Evolutionary conservation across 495 filamentous ascomycete genomes (phyloP).

Genomic region (Aspergillus taichungensis): DNA sequence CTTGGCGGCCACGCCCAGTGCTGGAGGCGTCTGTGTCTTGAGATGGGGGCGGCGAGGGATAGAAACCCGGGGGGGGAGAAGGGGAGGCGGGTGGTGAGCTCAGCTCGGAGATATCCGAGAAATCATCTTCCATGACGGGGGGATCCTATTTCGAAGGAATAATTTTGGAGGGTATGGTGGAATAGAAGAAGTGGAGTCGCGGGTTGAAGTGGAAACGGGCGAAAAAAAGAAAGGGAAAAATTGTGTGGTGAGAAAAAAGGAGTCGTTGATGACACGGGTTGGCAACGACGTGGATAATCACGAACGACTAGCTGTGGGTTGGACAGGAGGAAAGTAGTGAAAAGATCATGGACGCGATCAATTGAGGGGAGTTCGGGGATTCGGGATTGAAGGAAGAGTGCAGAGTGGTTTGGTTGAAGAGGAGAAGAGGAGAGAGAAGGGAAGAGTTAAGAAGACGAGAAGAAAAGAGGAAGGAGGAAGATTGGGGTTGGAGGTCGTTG

Average conservation of each 20-base stretch:
- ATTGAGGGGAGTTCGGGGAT: no score
- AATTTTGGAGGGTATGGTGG: not conserved
- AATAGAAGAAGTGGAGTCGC: conserved; percentile 4
- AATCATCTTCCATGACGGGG: conserved; percentile 31
- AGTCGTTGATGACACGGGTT: conserved; percentile 4
- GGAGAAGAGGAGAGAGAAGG: not conserved
- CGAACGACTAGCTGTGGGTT: not conserved
- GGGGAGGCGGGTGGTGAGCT: conserved; percentile 51
- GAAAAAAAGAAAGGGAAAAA: not conserved
- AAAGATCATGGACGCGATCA: not conserved
- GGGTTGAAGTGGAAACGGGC: not conserved
- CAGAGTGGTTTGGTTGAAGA: conserved; percentile 1
- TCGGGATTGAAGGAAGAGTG: not conserved
- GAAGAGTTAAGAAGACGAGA: conserved; percentile 6
- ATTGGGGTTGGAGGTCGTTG: not conserved
- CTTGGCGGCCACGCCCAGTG: conserved; percentile 32
- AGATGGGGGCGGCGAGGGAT: conserved; percentile 51
- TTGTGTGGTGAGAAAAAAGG: not conserved
- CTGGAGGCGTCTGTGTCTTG: conserved; percentile 42
- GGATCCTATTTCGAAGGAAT: conserved; percentile 4
- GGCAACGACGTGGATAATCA: not conserved
- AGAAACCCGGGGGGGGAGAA: conserved; percentile 45
- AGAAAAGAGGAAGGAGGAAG: conserved; percentile 3
- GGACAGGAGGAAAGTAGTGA: conserved; percentile 2
- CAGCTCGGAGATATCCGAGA: conserved; percentile 46